Percentiles rank a stretch among this genome's conserved stretches.
Evolutionary conservation across 257 asterid genomes (phyloP).

Genomic region (Capsicum chinense): DNA sequence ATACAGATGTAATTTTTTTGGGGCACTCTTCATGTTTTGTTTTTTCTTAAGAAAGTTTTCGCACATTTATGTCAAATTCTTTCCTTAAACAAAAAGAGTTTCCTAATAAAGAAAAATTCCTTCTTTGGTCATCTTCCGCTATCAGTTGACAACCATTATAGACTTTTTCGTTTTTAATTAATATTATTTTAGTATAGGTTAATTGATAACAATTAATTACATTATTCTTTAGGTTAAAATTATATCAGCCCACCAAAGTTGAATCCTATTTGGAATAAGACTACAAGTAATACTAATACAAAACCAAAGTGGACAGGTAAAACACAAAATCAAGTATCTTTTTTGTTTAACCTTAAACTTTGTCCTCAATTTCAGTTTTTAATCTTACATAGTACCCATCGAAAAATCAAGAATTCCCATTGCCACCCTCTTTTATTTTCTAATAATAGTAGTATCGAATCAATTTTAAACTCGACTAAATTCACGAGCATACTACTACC

Average conservation of each 20-base stretch:
- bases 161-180: not conserved
- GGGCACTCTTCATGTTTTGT: too few relatives aligned
- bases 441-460: too few relatives aligned
- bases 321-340: conserved; percentile 12
- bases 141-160: not conserved
- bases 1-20: too few relatives aligned
- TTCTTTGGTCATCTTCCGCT: not conserved
- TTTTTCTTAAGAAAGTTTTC: too few relatives aligned
- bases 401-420: too few relatives aligned
- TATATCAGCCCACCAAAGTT: not conserved
- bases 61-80: too few relatives aligned
- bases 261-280: not conserved
- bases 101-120: too few relatives aligned
- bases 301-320: not conserved
- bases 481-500: too few relatives aligned
- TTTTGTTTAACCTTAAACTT: not conserved
- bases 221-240: not conserved
- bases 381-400: not conserved
- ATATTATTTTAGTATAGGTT: not conserved
- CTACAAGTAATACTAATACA: not conserved
- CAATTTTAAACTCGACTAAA: too few relatives aligned
- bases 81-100: too few relatives aligned
- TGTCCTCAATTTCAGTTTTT: too few relatives aligned
- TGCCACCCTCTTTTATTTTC: too few relatives aligned
- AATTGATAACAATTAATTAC: not conserved